Evolutionary conservation across 2,329 filamentous ascomycete species (phyloP).

Genomic region (Pseudocercospora pini-densiflorae): DNA sequence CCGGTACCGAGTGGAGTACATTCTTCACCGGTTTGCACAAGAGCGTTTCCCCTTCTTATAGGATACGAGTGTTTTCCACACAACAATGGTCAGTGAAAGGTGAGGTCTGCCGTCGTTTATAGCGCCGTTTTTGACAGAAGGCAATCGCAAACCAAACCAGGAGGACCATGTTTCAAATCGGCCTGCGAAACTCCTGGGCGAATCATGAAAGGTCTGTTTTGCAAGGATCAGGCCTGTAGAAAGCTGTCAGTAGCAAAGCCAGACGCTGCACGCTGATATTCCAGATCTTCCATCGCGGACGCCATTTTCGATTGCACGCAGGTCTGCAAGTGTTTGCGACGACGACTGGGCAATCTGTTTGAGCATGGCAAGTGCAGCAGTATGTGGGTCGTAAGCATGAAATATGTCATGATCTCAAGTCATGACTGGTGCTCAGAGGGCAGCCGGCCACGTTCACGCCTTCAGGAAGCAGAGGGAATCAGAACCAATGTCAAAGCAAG

Average conservation of each 20-base stretch:
- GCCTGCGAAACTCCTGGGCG: neutral
- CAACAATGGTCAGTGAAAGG: neutral
- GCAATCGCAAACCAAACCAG: neutral
- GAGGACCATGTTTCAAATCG: constrained; percentile 3
- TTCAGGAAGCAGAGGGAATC: neutral
- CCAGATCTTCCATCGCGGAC: neutral
- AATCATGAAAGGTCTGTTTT: neutral
- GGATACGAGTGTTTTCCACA: neutral
- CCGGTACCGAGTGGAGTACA: constrained; percentile 1
- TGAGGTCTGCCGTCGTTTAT: neutral
- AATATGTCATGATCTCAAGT: too few relatives aligned
- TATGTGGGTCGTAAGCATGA: too few relatives aligned
- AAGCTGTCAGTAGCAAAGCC: constrained; percentile 2
- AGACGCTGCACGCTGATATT: neutral
- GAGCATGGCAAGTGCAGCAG: too few relatives aligned
- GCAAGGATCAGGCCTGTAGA: neutral
- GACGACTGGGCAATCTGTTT: too few relatives aligned
- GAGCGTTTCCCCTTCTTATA: neutral
- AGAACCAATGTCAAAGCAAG: neutral
- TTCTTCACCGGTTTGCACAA: constrained; percentile 6
- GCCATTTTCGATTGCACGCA: too few relatives aligned
- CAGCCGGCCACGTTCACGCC: too few relatives aligned
- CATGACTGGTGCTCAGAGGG: too few relatives aligned
- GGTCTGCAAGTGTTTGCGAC: too few relatives aligned
- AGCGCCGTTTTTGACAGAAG: neutral